Percentiles rank a stretch among this genome's conserved stretches.
These are phyloP conservation scores for Laburnicola sp. DNA, from an alignment of 2,329 filamentous ascomycete genomes.

Conservation along the genomic window DNA sequence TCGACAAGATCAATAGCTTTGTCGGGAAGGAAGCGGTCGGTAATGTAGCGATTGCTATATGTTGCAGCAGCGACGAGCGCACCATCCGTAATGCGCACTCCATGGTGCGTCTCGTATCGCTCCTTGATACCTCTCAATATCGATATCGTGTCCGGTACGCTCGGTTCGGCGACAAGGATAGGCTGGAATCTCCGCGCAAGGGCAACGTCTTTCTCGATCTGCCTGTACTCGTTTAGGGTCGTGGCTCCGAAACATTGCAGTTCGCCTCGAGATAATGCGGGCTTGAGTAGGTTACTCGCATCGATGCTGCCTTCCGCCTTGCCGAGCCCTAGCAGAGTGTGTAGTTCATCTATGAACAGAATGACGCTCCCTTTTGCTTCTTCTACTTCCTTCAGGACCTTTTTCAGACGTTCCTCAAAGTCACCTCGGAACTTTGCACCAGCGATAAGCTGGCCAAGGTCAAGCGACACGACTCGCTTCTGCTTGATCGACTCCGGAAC, in stretches of 20 bases:
- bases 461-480: conserved; percentile 83
- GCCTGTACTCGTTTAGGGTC: conserved; percentile 86
- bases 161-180: conserved; percentile 89
- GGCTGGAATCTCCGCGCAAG: conserved; percentile 92
- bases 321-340: conserved; percentile 86
- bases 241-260: conserved; percentile 95
- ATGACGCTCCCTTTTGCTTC: conserved; percentile 88
- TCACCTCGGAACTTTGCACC: conserved; percentile 95
- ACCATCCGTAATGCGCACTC: conserved; percentile 89
- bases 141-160: conserved; percentile 88
- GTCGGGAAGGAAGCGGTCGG: conserved; percentile 90
- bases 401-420: conserved; percentile 92
- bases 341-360: conserved; percentile 92
- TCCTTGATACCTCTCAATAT: conserved; percentile 97
- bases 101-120: conserved; percentile 95
- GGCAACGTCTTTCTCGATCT: conserved; percentile 95
- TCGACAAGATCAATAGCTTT: conserved; percentile 98
- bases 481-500: conserved; percentile 96
- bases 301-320: conserved; percentile 97
- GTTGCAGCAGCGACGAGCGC: conserved; percentile 90
- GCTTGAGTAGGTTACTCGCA: conserved; percentile 92
- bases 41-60: conserved; percentile 94
- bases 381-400: conserved; percentile 87
- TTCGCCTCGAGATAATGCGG: conserved; percentile 87
- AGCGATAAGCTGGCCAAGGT: conserved; percentile 89